Base-by-base conservation (phyloP, 208 protist species). In the Lotmaria passim region DNA sequence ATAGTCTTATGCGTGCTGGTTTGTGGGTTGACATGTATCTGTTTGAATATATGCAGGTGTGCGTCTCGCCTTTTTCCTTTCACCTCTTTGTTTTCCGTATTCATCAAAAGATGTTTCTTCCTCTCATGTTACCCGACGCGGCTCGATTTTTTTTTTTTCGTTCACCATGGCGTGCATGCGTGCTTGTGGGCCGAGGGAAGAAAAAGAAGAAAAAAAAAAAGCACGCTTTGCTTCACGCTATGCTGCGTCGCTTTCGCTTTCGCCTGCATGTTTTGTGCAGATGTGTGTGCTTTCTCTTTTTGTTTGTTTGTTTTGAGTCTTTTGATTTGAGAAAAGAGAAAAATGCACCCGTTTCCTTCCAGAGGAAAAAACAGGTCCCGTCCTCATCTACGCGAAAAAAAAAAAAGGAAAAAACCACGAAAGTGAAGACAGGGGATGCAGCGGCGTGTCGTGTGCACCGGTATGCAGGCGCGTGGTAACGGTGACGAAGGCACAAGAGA, bases 401-500 rank as follows among this genome's bases (percentile, higher is more conserved):
- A 61, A 28, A 41, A 51, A 61, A 8, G 31, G 12, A 50, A 30
- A 47, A 62, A 58, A 48, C n/a, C 15, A 57, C 8, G 21, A 28
- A 58, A 66, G 24, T 7, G 23, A 66, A 23, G 47, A 38, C 8
- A 55, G 23, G 2, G 11, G 41, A 19, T 19, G 41, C 41, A 7
- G 41, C 41, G 52, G 14, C 17, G 26, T 58, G 38, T 55, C 15
- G n/a, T n/a, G n/a, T n/a, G 6, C 50, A 53, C 28, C 23, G n/a
- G 36, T 26, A 53, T 51, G 21, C 34, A 10, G 21, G 44, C 51
- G 52, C 43, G 30, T 12, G 38, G 17, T 55, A 31, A 19, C 21
- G 46, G n/a, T n/a, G 21, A 11, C n/a, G 21, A 2, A 6, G 19
- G 28, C 15, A 23, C 14, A 23, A 19, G 38, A 33, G 3, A 8